Base-by-base conservation (phyloP, 371 early-diverging fungal genomes). In the Mortierella sp. region DNA sequence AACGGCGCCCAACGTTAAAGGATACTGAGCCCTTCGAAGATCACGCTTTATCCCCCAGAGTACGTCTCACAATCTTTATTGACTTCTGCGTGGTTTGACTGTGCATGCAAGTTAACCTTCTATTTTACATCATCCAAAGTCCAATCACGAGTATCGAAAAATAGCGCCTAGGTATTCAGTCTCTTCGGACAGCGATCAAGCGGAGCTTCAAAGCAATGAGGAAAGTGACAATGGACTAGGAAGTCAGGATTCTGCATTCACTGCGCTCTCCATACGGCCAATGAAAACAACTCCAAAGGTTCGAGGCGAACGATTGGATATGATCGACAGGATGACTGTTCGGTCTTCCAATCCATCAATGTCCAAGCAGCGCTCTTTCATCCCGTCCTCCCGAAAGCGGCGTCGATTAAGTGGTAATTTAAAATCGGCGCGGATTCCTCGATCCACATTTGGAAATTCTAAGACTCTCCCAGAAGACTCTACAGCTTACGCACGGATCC, bases 301-400 rank as follows among this genome's bases (percentile, higher is more conserved):
- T 26, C 66, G 60, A 5, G 64, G 60, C 1, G 71, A 76, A 26
- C 61, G 67, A 16, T 32, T 47, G 24, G 77, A 77, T 39, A 61
- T 77, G 68, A 77, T 77, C 9, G 77, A 77, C 55, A 59, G 77
- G 45, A 77, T 77, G 77, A 57, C 52, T 12, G 77, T 77, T 26
- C 72, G 77, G 5, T 32, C 71, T 26, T 61, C 69, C 3, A 39
- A 45, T 10, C 40, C 62, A 16, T 26, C 35, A 6, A 47, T 12
- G 9, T 26, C 62, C 16, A 66, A 55, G 16, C 45, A n/a, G 32
- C 45, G 6, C 45, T 40, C 70, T 45, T 14, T 40, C 6, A 26
- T 45, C 2, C 24, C 69, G 22, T 35, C 45, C 3, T 73, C 79
- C 1, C 63, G 28, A 26, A 79, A 79, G 52, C 51, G 79, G 3